These are phyloP conservation scores for Madurella mycetomatis DNA, from an alignment of 2,329 filamentous ascomycete species.

Conservation along the genomic window DNA sequence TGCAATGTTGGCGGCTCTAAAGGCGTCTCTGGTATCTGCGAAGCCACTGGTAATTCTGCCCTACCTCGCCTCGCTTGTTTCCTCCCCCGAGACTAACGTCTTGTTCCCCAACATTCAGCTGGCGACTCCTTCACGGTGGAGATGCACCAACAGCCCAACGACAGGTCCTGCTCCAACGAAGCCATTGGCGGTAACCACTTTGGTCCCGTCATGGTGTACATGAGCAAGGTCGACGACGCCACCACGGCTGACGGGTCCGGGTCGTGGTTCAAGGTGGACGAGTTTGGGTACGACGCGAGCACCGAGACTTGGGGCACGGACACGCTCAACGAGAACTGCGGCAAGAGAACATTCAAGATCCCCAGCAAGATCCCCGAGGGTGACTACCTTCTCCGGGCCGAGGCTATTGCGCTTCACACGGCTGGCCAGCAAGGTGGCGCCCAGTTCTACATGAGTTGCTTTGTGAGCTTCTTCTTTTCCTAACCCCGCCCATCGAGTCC, in stretches of 20 bases:
- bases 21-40: slow-evolving; percentile 30
- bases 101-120: slow-evolving; percentile 26
- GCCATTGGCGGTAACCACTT: slow-evolving; percentile 53
- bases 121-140: slow-evolving; percentile 48
- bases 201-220: slow-evolving; percentile 50
- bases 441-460: slow-evolving; percentile 28
- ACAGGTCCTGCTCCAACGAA: slow-evolving; percentile 42
- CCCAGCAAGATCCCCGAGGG: slow-evolving; percentile 38
- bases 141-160: slow-evolving; percentile 44
- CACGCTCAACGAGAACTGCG: slow-evolving; percentile 27
- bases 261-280: slow-evolving; percentile 51
- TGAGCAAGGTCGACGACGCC: slow-evolving; percentile 47
- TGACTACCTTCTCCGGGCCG: slow-evolving; percentile 41
- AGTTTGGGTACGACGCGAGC: slow-evolving; percentile 44
- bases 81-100: background rate
- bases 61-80: background rate
- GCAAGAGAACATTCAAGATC: slow-evolving; percentile 36
- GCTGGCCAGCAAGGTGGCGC: slow-evolving; percentile 28
- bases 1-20: slow-evolving; percentile 39
- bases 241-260: slow-evolving; percentile 38
- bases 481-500: background rate
- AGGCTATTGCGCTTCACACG: slow-evolving; percentile 42
- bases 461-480: slow-evolving; percentile 15
- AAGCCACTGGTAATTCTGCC: slow-evolving; percentile 19
- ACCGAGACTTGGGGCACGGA: slow-evolving; percentile 41